A percentile compares a stretch with the other conserved stretches of the same genome.
These are phyloP conservation scores for Talaromyces sp. DNA, from an alignment of 2,329 filamentous ascomycete genomes.

Conservation along the genomic window DNA sequence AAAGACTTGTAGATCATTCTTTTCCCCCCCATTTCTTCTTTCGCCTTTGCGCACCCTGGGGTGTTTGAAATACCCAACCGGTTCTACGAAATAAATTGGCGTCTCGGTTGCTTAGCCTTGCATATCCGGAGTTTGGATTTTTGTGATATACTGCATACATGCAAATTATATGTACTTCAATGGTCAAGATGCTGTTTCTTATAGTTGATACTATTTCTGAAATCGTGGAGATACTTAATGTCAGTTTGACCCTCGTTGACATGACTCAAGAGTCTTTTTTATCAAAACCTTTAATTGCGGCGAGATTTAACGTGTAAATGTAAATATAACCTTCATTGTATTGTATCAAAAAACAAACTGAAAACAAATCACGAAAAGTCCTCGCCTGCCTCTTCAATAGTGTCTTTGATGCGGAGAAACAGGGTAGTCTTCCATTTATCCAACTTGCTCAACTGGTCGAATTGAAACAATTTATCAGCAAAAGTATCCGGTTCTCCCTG, in stretches of 20 bases:
- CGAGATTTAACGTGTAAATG: background rate
- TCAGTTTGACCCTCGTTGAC: background rate
- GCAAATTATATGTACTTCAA: background rate
- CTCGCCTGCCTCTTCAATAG: conserved; percentile 66
- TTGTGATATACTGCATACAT: background rate
- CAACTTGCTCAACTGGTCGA: conserved; percentile 85
- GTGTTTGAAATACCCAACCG: conserved; percentile 13
- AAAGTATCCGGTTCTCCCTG: conserved; percentile 76
- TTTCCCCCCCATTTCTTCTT: conserved; percentile 1
- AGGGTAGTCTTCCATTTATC: conserved; percentile 97
- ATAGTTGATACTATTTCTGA: background rate
- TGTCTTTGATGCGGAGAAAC: conserved; percentile 74
- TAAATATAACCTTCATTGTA: background rate
- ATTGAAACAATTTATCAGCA: conserved; percentile 80
- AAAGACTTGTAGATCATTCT: conserved; percentile 42
- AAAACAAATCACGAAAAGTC: conserved; percentile 56
- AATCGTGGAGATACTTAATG: background rate
- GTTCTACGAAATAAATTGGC: conserved; percentile 3
- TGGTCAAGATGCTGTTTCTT: background rate
- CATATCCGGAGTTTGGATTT: background rate
- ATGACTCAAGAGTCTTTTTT: too few relatives aligned
- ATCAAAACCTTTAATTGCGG: background rate
- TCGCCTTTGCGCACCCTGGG: conserved; percentile 1
- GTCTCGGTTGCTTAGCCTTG: background rate
- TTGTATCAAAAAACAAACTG: background rate